These are phyloP conservation scores for Nothophoma quercina DNA, from an alignment of 2,329 filamentous ascomycete species.

Conservation along the genomic window DNA sequence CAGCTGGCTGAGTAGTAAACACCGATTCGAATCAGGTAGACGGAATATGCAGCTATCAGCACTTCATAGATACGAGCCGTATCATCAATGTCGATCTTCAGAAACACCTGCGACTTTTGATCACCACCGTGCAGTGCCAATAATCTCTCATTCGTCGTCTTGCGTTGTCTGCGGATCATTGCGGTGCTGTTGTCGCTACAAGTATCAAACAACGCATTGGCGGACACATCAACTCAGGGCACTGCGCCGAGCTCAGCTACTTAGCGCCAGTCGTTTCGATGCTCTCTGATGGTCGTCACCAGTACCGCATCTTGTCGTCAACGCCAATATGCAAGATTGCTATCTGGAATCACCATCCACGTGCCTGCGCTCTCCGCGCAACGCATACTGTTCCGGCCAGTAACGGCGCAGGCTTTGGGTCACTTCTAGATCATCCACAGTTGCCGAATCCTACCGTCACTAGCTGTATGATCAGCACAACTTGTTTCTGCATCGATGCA, in stretches of 20 bases:
- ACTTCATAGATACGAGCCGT: not conserved
- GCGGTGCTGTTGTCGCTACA: not conserved
- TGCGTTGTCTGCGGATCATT: not conserved
- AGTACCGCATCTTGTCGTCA: not conserved
- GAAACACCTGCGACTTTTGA: not conserved
- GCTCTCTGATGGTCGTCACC: not conserved
- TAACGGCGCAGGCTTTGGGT: not conserved
- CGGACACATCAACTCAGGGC: not conserved
- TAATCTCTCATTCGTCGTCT: not conserved
- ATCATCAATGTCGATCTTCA: not conserved
- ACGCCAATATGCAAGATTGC: not conserved
- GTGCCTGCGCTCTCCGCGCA: not conserved
- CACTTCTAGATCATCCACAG: not conserved
- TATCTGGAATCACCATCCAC: not conserved
- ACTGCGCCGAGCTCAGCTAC: not conserved
- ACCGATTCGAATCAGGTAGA: not conserved
- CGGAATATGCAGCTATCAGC: not conserved
- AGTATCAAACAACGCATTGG: not conserved
- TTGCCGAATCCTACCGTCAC: conserved; percentile 2
- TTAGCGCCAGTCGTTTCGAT: not conserved
- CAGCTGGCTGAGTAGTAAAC: not conserved
- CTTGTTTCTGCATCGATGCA: conserved; percentile 16
- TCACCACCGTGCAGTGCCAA: not conserved
- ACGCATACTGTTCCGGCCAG: not conserved
- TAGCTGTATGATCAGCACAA: conserved; percentile 15